Evolutionary conservation across 345 rosid genomes (phyloP), one percentile per base, ranked within the genome.

Genomic region (Sonneratia caseolaris): DNA sequence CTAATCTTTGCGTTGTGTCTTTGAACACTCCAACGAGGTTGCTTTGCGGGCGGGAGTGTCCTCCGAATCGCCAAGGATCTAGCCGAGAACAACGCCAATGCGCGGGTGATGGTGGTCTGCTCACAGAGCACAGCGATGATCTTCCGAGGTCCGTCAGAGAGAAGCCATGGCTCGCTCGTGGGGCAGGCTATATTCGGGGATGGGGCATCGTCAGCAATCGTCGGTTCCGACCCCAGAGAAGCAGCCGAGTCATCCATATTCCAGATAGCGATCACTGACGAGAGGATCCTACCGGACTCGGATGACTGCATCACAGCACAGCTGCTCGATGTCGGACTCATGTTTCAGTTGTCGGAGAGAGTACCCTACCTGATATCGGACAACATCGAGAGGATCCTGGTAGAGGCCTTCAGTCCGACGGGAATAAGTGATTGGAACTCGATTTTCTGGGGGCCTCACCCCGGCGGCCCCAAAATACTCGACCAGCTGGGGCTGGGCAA

Each of bases 401-500:
- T 71, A 0, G 91, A 90, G 65, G 91, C 91, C 14, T 86, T 88
- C 65, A 18, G 79, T 12, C 93, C 90, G 0, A 5, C 86, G 1
- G 93, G 93, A 14, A 85, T 88, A 27, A 81, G 68, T 3, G 96
- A 90, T 73, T 90, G 91, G 93, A 88, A 90, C 78, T 88, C 93
- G 1, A 37, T 91, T 27, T 91, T 91, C 71, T 91, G 93, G 90
- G 70, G 86, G 22, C 90, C 87, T 0, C 96, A 91, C 75, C 92
- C 93, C 0, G 94, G 97, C 2, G 97, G 97, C 6, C 88, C 89
- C 0, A 88, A 90, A 13, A 84, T 91, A 47, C 79, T 87, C 0
- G 88, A 85, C 76, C 84, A 79, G 69, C 76, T 88, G 3, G 84
- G 82, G 1, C 82, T 88, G 4, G 75, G 76, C 43, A 79, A 61